Conservation (phyloP, 2,329 filamentous ascomycete species). For the Chrysoporthe austroafricana region DNA sequence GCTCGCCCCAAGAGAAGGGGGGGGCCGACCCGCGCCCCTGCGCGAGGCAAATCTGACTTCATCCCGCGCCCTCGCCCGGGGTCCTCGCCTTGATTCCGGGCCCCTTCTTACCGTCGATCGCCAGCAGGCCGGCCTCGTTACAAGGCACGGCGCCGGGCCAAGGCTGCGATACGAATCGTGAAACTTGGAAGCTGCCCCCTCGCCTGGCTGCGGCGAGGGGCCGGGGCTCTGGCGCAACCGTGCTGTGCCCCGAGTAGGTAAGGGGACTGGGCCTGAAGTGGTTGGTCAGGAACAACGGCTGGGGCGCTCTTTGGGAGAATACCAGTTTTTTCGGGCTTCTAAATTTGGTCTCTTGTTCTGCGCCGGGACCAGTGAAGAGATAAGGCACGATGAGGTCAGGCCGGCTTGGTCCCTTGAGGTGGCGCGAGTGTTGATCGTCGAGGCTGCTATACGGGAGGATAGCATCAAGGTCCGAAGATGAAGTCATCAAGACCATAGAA, state of each 20-base stretch:
- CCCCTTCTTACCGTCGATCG: neutral
- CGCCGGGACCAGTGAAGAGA: neutral
- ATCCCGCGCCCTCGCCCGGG: neutral
- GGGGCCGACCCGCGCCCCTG: neutral
- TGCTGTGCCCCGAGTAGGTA: neutral
- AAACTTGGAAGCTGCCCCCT: neutral
- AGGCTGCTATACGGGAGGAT: neutral
- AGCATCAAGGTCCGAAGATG: neutral
- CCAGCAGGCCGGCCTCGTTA: neutral
- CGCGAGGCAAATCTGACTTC: neutral
- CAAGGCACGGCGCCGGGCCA: neutral
- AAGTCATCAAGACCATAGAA: neutral
- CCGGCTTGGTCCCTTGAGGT: neutral
- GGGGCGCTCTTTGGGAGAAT: too few relatives aligned
- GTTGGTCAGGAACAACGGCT: too few relatives aligned
- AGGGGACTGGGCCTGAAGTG: too few relatives aligned
- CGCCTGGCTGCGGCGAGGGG: neutral
- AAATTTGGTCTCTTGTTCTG: neutral
- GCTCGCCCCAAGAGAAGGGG: neutral
- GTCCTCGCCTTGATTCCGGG: neutral
- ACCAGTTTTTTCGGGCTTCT: neutral
- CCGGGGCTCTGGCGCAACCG: neutral
- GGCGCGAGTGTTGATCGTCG: too few relatives aligned
- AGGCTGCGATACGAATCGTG: neutral
- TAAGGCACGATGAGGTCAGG: neutral